These are phyloP conservation scores for Bonia amplexicaulis DNA, from an alignment of 176 grass and related monocot genomes.

Conservation along the genomic window DNA sequence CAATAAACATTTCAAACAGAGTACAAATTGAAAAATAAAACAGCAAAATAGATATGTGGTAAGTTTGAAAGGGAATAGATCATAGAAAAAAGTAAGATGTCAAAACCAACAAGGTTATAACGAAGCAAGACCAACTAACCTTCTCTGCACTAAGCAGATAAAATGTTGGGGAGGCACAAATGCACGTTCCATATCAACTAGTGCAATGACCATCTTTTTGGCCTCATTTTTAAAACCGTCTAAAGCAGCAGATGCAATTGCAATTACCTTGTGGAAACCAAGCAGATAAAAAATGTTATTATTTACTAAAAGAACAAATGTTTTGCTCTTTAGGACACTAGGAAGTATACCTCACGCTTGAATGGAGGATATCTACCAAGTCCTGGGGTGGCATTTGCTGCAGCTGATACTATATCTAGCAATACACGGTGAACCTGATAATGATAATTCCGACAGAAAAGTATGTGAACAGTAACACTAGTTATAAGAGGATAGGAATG, in stretches of 20 bases:
- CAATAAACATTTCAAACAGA: neutral
- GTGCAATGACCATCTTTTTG: constrained; percentile 67
- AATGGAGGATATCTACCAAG: constrained; percentile 83
- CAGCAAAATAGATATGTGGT: neutral
- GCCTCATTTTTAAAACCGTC: constrained; percentile 76
- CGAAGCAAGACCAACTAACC: constrained; percentile 42
- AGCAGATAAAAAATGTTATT: constrained; percentile 7
- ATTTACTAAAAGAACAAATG: neutral
- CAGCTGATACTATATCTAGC: constrained; percentile 71
- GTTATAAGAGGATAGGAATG: neutral
- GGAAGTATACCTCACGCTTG: constrained; percentile 58
- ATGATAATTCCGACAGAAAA: neutral
- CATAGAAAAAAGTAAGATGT: neutral
- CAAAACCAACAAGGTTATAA: neutral
- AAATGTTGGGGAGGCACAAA: constrained; percentile 78
- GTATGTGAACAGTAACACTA: neutral
- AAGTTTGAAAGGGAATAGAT: neutral
- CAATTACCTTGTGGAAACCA: constrained; percentile 54
- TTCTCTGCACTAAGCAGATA: constrained; percentile 74
- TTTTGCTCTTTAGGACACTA: neutral
- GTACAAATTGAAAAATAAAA: neutral
- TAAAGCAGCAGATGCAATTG: constrained; percentile 67
- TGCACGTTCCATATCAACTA: constrained; percentile 88
- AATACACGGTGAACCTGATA: constrained; percentile 62
- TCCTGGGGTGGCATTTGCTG: constrained; percentile 81